These are phyloP conservation scores for Backusella mclennaniae DNA, from an alignment of 192 early-diverging fungal genomes.

Conservation along the genomic window DNA sequence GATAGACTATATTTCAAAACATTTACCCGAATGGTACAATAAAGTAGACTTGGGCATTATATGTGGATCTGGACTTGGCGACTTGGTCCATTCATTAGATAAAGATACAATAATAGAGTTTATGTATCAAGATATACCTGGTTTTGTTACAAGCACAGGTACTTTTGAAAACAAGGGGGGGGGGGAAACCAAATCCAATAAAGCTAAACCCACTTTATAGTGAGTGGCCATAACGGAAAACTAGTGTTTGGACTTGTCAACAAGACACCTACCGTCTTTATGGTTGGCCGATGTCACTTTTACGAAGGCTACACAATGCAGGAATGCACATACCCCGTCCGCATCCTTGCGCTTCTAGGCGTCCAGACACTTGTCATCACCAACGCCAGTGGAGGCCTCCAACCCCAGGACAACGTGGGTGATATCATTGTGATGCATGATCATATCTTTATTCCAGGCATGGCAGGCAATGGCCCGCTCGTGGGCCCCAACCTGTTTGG, in stretches of 20 bases:
- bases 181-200: background rate
- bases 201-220: constrained; percentile 9
- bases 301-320: constrained; percentile 87
- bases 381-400: constrained; percentile 81
- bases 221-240: constrained; percentile 72
- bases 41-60: constrained; percentile 71
- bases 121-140: constrained; percentile 78
- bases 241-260: constrained; percentile 83
- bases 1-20: background rate
- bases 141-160: constrained; percentile 79
- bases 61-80: constrained; percentile 83
- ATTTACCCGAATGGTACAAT: constrained; percentile 30
- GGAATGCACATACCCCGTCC: constrained; percentile 83
- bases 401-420: constrained; percentile 73
- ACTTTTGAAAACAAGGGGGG: background rate
- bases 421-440: constrained; percentile 81
- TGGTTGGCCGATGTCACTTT: constrained; percentile 86
- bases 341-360: constrained; percentile 84
- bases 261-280: constrained; percentile 65
- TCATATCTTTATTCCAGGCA: constrained; percentile 73
- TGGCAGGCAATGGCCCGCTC: constrained; percentile 76
- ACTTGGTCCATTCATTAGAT: constrained; percentile 68
- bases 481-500: constrained; percentile 87
- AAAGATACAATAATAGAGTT: constrained; percentile 56
- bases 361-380: constrained; percentile 78